These are phyloP conservation scores for Durusdinium trenchii DNA, from an alignment of 73 alveolate species.

Conservation along the genomic window DNA sequence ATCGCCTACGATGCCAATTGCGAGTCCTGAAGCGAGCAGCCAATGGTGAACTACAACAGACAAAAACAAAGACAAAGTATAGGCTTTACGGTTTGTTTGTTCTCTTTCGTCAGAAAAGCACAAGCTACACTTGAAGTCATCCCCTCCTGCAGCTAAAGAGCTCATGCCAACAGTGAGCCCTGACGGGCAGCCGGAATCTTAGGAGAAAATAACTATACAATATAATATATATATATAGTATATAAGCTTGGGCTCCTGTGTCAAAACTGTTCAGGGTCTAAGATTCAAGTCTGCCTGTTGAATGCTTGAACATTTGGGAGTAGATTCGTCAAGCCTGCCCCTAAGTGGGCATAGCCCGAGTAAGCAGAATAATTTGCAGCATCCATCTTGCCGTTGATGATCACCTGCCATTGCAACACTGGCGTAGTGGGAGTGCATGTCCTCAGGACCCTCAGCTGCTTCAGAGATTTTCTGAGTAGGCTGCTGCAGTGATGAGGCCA, in stretches of 20 bases:
- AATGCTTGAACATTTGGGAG: not conserved
- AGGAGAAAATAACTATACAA: not conserved
- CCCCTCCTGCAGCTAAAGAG: slow-evolving; percentile 99
- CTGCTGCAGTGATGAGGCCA: slow-evolving; percentile 99
- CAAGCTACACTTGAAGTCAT: not conserved
- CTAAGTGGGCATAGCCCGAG: slow-evolving; percentile 98
- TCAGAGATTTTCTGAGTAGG: not conserved
- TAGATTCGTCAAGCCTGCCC: slow-evolving; percentile 96
- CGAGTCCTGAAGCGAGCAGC: slow-evolving; percentile 96
- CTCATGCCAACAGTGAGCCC: slow-evolving; percentile 97
- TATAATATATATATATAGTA: not conserved
- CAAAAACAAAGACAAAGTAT: not conserved
- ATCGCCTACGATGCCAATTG: slow-evolving; percentile 99
- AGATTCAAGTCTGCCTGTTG: not conserved
- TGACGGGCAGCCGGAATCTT: not conserved
- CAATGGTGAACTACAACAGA: not conserved
- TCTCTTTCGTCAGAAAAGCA: too few relatives aligned
- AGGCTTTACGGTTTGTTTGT: not conserved
- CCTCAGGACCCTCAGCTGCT: too few relatives aligned
- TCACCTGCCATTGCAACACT: slow-evolving; percentile 97
- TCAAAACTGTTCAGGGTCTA: not conserved
- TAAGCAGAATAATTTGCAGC: slow-evolving; percentile 97
- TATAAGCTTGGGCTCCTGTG: not conserved
- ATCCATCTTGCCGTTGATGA: slow-evolving; percentile 97
- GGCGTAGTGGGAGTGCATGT: too few relatives aligned